phyloP scores from a whole-genome alignment of 2,329 filamentous ascomycete genomes.

The Alternaria alternata region DNA sequence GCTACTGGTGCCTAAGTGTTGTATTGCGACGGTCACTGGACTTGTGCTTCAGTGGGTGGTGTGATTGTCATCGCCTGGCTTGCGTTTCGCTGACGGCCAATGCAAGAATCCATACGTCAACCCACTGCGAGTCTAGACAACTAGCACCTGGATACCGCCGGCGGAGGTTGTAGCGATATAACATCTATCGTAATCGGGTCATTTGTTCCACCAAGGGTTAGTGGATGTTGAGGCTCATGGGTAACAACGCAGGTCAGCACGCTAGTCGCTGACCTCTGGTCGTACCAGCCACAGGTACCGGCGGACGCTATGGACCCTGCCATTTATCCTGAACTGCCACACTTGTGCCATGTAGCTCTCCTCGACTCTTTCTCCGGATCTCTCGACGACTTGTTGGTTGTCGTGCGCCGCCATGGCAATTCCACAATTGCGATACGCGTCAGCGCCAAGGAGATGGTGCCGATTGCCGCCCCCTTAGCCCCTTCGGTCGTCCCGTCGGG shows the following conservation, averaged over 20 bases:
- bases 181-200: not conserved
- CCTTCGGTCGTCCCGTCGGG: constrained; percentile 20
- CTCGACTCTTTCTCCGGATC: not conserved
- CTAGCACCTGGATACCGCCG: too few species aligned
- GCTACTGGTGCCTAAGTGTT: too few species aligned
- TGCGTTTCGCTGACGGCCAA: too few species aligned
- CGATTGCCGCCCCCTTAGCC: constrained; percentile 32
- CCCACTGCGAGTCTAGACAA: too few species aligned
- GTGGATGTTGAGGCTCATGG: not conserved
- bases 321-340: not conserved
- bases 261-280: not conserved
- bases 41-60: too few species aligned
- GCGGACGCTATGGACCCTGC: not conserved
- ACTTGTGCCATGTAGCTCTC: not conserved
- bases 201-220: not conserved
- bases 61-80: too few species aligned
- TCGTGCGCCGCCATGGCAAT: constrained; percentile 4
- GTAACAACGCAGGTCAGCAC: not conserved
- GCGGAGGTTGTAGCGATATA: not conserved
- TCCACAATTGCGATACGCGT: constrained; percentile 22
- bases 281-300: not conserved
- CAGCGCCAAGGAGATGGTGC: constrained; percentile 33
- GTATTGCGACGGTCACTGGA: too few species aligned
- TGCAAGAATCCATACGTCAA: too few species aligned
- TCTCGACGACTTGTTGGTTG: not conserved